phyloP scores from a whole-genome alignment of 2,329 filamentous ascomycete species.

The Talaromyces sp. region DNA sequence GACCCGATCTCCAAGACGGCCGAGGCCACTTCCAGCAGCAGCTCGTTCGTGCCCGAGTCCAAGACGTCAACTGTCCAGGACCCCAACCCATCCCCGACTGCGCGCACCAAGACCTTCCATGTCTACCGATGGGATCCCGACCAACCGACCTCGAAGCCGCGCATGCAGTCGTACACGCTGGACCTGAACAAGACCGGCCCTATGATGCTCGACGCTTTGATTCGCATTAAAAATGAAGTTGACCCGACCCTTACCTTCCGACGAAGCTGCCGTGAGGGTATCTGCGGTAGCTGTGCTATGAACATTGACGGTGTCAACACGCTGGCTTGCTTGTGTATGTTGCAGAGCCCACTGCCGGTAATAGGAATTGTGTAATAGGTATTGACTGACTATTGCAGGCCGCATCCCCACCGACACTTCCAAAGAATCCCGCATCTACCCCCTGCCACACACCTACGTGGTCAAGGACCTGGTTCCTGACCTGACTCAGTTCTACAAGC shows the following conservation, averaged over 20 bases:
- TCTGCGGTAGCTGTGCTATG: slow-evolving; percentile 98
- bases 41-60: slow-evolving; percentile 38
- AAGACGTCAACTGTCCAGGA: slow-evolving; percentile 59
- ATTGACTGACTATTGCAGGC: slow-evolving; percentile 49
- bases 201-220: slow-evolving; percentile 95
- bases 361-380: background rate
- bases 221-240: slow-evolving; percentile 98
- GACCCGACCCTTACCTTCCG: slow-evolving; percentile 96
- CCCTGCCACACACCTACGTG: slow-evolving; percentile 95
- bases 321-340: slow-evolving; percentile 91
- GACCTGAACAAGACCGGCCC: slow-evolving; percentile 98
- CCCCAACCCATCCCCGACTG: slow-evolving; percentile 51
- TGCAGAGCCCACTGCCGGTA: background rate
- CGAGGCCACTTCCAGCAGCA: slow-evolving; percentile 21
- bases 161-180: slow-evolving; percentile 90
- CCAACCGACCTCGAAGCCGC: slow-evolving; percentile 82
- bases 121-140: slow-evolving; percentile 99
- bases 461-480: slow-evolving; percentile 99
- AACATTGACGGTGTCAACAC: slow-evolving; percentile 99
- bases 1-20: slow-evolving; percentile 29
- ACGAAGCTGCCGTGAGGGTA: slow-evolving; percentile 93
- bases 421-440: slow-evolving; percentile 90
- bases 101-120: slow-evolving; percentile 87
- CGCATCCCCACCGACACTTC: slow-evolving; percentile 80
- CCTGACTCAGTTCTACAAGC: slow-evolving; percentile 98